Conservation (phyloP, 257 asterid genomes). For the Haberlea rhodopensis region DNA sequence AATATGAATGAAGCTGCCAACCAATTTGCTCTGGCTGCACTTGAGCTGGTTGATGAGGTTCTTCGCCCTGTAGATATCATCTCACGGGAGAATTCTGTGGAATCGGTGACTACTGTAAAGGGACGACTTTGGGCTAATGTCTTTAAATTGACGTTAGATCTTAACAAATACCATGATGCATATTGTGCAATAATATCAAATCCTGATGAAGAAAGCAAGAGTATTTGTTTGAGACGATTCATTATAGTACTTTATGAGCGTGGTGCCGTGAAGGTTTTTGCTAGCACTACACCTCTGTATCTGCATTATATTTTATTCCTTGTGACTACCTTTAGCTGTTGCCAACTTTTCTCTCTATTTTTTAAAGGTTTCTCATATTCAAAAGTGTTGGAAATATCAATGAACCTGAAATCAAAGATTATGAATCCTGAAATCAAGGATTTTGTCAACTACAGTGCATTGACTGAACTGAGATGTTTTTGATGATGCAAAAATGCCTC, state of each 20-base stretch:
- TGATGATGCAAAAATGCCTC: slow-evolving; percentile 18
- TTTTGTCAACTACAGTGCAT: background rate
- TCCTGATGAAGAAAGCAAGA: slow-evolving; percentile 95
- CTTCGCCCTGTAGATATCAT: slow-evolving; percentile 42
- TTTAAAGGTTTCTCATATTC: slow-evolving; percentile 14
- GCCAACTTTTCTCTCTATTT: slow-evolving; percentile 20
- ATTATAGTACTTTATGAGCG: slow-evolving; percentile 85
- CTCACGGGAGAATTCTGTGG: slow-evolving; percentile 47
- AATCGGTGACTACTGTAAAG: slow-evolving; percentile 61
- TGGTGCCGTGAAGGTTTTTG: slow-evolving; percentile 75
- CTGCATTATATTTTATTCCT: slow-evolving; percentile 28
- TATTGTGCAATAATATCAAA: slow-evolving; percentile 91
- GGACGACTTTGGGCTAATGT: slow-evolving; percentile 96
- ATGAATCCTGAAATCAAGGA: background rate
- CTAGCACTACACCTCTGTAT: slow-evolving; percentile 18
- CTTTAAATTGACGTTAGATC: slow-evolving; percentile 77
- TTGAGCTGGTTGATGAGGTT: slow-evolving; percentile 98
- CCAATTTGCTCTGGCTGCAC: slow-evolving; percentile 85
- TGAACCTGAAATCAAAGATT: background rate
- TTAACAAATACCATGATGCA: slow-evolving; percentile 72
- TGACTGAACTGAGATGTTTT: slow-evolving; percentile 23
- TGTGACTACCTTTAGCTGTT: slow-evolving; percentile 14
- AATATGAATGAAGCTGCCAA: slow-evolving; percentile 84
- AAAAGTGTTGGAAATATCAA: slow-evolving; percentile 1
- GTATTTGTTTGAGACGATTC: slow-evolving; percentile 88